Evolutionary conservation across 306 rosid species (phyloP), one percentile per base, ranked within the genome.

Genomic region (Quercus mongolica): DNA sequence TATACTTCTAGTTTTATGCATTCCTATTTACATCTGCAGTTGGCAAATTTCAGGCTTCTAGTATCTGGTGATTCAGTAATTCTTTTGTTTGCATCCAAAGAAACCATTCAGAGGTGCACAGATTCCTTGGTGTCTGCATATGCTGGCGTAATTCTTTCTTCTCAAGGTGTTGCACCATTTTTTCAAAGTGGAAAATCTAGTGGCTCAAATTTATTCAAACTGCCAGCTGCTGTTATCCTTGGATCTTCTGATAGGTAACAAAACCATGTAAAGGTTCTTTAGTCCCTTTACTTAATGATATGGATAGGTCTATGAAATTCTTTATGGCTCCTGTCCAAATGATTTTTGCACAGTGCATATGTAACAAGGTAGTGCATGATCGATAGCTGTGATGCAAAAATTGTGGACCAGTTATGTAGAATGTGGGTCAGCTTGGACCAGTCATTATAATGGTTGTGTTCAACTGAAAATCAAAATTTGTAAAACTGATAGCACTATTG

Each of bases 231-330:
- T 69, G 69, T 67, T 76, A 78, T 83, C 79, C 68, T 88, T 65
- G 85, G 62, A 56, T 78, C 87, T 81, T 79, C 81, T 85, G 87
- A 85, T 78, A 64, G 83, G 89, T 88, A 85, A 81, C 31, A 28
- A 31, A 76, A 55, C 59, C 38, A 35, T 69, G 62, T 9, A 41
- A 59, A 76, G 57, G 31, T 19, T 74, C 35, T 67, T 61, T 10
- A 8, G 11, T 58, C 81, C 51, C 51, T 17, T 51, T 30, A 31
- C n/a, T 26, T 17, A 62, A 13, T 25, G 68, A 20, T 20, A 3
- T 58, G 64, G 15, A 20, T 58, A 8, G 21, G 64, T 10, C 15
- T 9, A 41, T 41, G 46, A 41, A 41, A 41, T 41, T 8, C 46
- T 41, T 41, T 8, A 41, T 41, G 46, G 46, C 28, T 58, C 23